Percentiles rank a stretch among this genome's conserved stretches.
phyloP scores from a whole-genome alignment of 257 asterid genomes.

The Sherardia arvensis region DNA sequence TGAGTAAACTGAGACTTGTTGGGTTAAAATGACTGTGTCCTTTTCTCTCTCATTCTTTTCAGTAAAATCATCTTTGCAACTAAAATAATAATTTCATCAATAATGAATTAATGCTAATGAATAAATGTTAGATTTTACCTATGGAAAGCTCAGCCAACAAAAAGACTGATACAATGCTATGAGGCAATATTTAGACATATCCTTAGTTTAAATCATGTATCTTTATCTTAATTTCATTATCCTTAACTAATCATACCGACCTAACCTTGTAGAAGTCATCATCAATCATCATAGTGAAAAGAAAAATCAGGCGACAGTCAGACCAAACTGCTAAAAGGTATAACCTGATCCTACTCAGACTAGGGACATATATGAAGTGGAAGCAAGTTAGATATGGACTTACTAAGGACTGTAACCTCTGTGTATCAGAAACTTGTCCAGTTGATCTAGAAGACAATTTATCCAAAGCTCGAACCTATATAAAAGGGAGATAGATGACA shows the following conservation, averaged over 20 bases:
- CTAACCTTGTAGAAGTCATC: neutral
- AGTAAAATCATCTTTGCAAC: neutral
- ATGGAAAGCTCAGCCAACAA: neutral
- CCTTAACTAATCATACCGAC: neutral
- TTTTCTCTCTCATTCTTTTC: neutral
- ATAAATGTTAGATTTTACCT: neutral
- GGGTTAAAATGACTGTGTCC: neutral
- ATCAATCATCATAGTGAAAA: neutral
- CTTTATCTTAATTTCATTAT: neutral
- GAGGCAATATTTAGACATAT: too few relatives aligned
- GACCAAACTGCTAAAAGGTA: neutral
- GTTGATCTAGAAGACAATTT: slow-evolving; percentile 47
- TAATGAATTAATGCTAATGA: neutral
- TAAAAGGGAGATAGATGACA: slow-evolving; percentile 7
- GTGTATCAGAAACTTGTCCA: slow-evolving; percentile 60
- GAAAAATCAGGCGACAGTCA: neutral
- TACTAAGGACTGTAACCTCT: slow-evolving; percentile 67
- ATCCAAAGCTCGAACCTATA: slow-evolving; percentile 67
- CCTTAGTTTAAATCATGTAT: neutral
- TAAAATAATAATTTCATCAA: neutral
- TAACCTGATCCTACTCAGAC: neutral
- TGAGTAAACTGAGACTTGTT: neutral
- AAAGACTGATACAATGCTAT: neutral
- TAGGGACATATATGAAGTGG: neutral
- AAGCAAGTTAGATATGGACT: slow-evolving; percentile 14